Evolutionary conservation across 768 basidiomycete species (phyloP), one percentile per base, ranked within the genome.

Genomic region (Xerocomus potaroensis): DNA sequence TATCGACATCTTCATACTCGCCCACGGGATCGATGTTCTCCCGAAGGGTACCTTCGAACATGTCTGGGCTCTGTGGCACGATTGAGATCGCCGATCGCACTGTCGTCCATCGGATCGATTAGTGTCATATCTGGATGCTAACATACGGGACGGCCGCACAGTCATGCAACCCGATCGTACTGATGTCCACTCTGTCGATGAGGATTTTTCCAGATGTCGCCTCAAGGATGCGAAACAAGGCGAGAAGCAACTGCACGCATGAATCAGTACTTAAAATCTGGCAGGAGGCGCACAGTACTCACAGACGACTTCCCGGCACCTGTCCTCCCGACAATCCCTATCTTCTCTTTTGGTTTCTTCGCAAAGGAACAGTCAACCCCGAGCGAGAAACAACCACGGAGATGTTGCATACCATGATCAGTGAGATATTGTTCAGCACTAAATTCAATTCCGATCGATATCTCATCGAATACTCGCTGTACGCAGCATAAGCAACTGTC

Each of bases 1-100:
- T 89, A 49, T 90, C 84, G 2, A 68, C 76, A 64, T 98, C 94
- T 15, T 75, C 71, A 50, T 88, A 69, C 47, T 75, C 71, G 1
- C 85, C 84, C 15, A 87, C 76, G 8, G 93, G 94, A 64, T 96
- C 94, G 46, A 96, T 85, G 59, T 96, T 96, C 55, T 91, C 83
- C 45, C 91, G 78, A 12, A 91, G 65, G 0, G 83, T 83, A 4
- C 86, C 86, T 59, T 83, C 81, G 51, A 84, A 84, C 19, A 85
- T 58, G 59, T 84, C 83, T 3, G 81, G 79, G 51, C 70, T 82
- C 64, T 94, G 91, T 2, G 91, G 91, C 14, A 93, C 90, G 59
- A 94, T 94, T 3, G 87, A 86, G 47, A 94, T 81, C 27, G 75
- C 75, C 4, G 84, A 84, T 8, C 89, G 81, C 39, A 91, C 87